Base-by-base conservation (phyloP, 768 basidiomycete genomes). In the Calocera viscosa region DNA sequence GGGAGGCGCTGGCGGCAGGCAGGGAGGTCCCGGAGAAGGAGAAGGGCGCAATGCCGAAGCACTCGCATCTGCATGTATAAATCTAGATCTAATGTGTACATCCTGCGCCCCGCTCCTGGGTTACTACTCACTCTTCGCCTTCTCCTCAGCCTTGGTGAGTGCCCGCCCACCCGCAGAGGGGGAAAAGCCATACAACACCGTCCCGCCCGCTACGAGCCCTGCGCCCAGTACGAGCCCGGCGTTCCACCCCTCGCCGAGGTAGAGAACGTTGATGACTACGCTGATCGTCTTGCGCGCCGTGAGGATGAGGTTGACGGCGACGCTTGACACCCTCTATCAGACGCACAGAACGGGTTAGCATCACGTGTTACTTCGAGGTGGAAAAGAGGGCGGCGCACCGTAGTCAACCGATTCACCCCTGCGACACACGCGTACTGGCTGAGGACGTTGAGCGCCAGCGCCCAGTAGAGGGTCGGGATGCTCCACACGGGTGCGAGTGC, bases 401-500 rank as follows among this genome's bases (percentile, higher is more conserved):
- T 86, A n/a, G 87, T 86, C 39, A 92, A 77, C 69, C 82, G 81
- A 74, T 91, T 92, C 38, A 91, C 91, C 24, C 90, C 89, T 0
- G 88, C 84, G 2, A 91, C 86, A 72, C 91, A 94, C n/a, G 89
- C 75, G 1, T 88, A 82, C 71, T 92, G 91, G 1, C 89, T 84
- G 16, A 85, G 67, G 22, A 91, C 80, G 72, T 92, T 92, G 24
- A 80, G 76, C 0, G 74, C 78, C 22, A 92, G 78, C 24, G 87
- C 80, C 34, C 84, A 67, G 73, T 86, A 84, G 0, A 89, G 82
- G 1, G 77, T 72, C 12, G 75, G 70, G 2, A 78, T 69, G 0
- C 70, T 68, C 1, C 77, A 41, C 19, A 74, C 17, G 71, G 74
- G 67, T 39, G 73, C 70, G 38, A 75, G 68, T 10, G 78, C 35